Conservation (phyloP, 2,329 filamentous ascomycete genomes). For the Ascochyta pisi region DNA sequence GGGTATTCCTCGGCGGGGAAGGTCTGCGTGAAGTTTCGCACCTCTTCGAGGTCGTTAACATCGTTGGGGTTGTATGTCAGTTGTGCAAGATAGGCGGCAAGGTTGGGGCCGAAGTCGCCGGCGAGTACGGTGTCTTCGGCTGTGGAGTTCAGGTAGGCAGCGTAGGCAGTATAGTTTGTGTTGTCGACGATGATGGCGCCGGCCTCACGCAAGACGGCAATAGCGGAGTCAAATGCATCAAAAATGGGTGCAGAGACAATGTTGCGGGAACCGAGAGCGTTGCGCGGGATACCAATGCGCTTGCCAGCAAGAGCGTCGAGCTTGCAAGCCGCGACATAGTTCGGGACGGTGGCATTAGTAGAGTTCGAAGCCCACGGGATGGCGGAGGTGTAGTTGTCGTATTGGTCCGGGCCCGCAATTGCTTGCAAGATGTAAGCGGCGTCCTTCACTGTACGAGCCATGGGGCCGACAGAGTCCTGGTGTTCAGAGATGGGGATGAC, state of each 20-base stretch:
- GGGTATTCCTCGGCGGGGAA: slow-evolving; percentile 66
- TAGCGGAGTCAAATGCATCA: slow-evolving; percentile 62
- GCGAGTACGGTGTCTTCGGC: slow-evolving; percentile 57
- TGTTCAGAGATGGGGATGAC: slow-evolving; percentile 70
- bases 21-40: slow-evolving; percentile 63
- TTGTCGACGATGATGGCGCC: slow-evolving; percentile 68
- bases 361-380: slow-evolving; percentile 57
- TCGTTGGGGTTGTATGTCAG: slow-evolving; percentile 65
- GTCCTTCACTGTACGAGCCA: slow-evolving; percentile 65
- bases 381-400: slow-evolving; percentile 65
- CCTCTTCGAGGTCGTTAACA: slow-evolving; percentile 59
- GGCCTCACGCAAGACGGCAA: slow-evolving; percentile 60
- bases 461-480: slow-evolving; percentile 64
- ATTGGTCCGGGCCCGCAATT: slow-evolving; percentile 62
- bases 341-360: slow-evolving; percentile 55
- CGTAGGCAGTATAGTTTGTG: slow-evolving; percentile 64
- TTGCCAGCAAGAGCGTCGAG: slow-evolving; percentile 61
- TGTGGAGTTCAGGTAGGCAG: slow-evolving; percentile 51
- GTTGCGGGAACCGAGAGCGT: slow-evolving; percentile 56
- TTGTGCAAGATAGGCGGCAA: slow-evolving; percentile 63
- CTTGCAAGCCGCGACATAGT: slow-evolving; percentile 68
- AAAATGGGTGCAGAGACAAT: slow-evolving; percentile 50
- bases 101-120: slow-evolving; percentile 66
- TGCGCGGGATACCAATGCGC: slow-evolving; percentile 69
- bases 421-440: slow-evolving; percentile 64